Base-by-base conservation (phyloP, 1,139 yeast species). In the Candida dubliniensis region DNA sequence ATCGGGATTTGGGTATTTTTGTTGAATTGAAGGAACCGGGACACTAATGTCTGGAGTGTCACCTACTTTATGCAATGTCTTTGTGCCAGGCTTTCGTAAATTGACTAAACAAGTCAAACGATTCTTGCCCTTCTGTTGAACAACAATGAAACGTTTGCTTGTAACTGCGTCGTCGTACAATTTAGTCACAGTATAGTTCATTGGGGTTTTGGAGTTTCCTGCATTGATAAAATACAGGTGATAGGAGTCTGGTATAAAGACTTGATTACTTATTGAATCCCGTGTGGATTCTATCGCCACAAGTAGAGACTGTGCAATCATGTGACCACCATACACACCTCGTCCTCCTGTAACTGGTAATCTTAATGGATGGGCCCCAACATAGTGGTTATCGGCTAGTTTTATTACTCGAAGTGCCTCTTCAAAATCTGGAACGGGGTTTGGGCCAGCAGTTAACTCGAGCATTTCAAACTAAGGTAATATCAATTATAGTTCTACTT, bases 251-350 rank as follows among this genome's bases (percentile, higher is more conserved):
- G 77, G 77, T 1, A 66, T 54, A 41, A 57, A 67, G 38, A 54
- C 60, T n/a, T 52, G 54, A 11, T 46, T 44, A 4, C 51, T 47
- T 11, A 12, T 14, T 2, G 33, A 18, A 29, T 47, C 53, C 26
- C 60, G 57, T 1, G 73, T 63, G 14, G 67, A 59, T 44, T 68
- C 76, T 33, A 82, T 68, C 1, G 87, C 86, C 1, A 90, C 91
- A 49, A 79, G 63, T 8, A 86, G 63, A 1, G 91, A 69, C 58
- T 87, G 95, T 1, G 89, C 87, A 36, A 86, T 82, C 44, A 84
- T 72, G 34, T 85, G 81, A 2, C 96, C 96, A 1, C 95, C 96
- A 65, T 84, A 87, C 1, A 86, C 81, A 1, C 91, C 93, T 36
- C 87, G 66, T 2, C 88, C 88, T 0, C 79, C 77, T 2, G 68